These are phyloP conservation scores for Kentomonas sorsogonicus DNA, from an alignment of 208 protist genomes.

Conservation along the genomic window DNA sequence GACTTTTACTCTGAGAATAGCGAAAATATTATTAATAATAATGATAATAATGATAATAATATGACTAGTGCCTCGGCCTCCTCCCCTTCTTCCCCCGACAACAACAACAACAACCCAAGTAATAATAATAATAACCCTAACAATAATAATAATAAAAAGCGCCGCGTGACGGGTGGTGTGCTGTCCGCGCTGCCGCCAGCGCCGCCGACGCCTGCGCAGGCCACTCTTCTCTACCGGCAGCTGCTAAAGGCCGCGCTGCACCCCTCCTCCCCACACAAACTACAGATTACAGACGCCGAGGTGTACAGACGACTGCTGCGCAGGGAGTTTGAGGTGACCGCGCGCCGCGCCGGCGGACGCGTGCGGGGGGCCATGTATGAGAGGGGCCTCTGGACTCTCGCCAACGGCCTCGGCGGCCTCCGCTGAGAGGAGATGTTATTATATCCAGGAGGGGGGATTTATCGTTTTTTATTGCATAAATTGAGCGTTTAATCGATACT, in stretches of 20 bases:
- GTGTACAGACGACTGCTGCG: slow-evolving; percentile 71
- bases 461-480: no score
- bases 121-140: slow-evolving; percentile 8
- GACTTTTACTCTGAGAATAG: no score
- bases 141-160: no score
- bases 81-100: background rate
- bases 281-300: slow-evolving; percentile 70
- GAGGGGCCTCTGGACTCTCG: slow-evolving; percentile 76
- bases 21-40: no score
- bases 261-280: no score
- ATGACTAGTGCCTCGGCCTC: background rate
- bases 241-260: slow-evolving; percentile 51
- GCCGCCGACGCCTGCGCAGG: slow-evolving; percentile 63
- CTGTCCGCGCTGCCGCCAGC: slow-evolving; percentile 45
- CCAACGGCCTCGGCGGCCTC: slow-evolving; percentile 80
- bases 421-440: no score
- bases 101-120: background rate
- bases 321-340: slow-evolving; percentile 84
- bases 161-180: no score
- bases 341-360: slow-evolving; percentile 73
- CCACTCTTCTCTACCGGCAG: slow-evolving; percentile 57
- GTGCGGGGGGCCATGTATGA: slow-evolving; percentile 90
- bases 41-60: background rate
- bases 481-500: no score
- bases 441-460: no score